Evolutionary conservation across 2,329 filamentous ascomycete species (phyloP).

Genomic region (Nothophaeocryptopus gaeumannii): DNA sequence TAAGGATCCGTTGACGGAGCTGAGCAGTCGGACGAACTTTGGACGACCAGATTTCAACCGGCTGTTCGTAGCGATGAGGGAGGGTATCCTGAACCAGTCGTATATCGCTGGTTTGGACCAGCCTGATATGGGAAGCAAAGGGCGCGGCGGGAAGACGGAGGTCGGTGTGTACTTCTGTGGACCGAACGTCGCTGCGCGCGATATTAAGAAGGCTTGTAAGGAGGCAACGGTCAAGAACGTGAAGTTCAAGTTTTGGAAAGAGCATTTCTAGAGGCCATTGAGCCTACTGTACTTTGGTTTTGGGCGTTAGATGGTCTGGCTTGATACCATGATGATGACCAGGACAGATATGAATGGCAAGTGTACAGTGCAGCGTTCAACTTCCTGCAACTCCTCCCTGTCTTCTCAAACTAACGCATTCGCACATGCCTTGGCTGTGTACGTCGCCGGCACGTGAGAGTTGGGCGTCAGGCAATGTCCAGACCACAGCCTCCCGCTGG

Average conservation of each 20-base stretch:
- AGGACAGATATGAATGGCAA: no score
- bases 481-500: no score
- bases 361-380: no score
- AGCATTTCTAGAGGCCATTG: conserved; percentile 58
- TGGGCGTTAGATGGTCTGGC: no score
- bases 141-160: conserved; percentile 62
- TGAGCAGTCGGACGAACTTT: conserved; percentile 88
- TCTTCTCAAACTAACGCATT: no score
- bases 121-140: neutral
- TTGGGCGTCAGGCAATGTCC: no score
- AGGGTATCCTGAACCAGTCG: conserved; percentile 78
- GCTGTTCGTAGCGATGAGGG: conserved; percentile 78
- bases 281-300: no score
- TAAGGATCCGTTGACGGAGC: conserved; percentile 86
- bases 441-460: no score
- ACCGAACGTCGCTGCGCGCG: conserved; percentile 73
- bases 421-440: no score
- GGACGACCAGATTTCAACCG: conserved; percentile 84
- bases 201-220: conserved; percentile 80
- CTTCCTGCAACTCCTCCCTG: no score
- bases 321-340: no score
- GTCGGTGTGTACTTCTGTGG: conserved; percentile 99
- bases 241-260: conserved; percentile 97
- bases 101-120: conserved; percentile 77
- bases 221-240: conserved; percentile 72